Evolutionary conservation across 2,329 filamentous ascomycete genomes (phyloP).

Genomic region (Fusarium agapanthi): DNA sequence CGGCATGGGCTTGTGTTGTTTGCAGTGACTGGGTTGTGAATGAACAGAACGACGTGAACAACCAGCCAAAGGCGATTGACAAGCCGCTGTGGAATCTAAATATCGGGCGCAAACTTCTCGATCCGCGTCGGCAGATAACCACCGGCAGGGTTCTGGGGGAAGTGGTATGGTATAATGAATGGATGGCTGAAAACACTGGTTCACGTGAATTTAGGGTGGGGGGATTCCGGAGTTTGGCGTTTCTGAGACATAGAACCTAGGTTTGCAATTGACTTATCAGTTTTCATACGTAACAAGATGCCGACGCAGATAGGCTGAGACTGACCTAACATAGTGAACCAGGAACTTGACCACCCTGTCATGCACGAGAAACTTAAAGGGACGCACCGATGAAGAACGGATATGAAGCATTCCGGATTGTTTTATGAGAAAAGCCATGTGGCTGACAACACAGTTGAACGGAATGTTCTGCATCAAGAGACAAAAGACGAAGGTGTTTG

Average conservation of each 20-base stretch:
- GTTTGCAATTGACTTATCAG: conserved; percentile 16
- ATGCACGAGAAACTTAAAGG: background rate
- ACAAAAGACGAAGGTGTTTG: conserved; percentile 14
- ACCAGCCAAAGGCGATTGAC: conserved; percentile 28
- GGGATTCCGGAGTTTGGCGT: conserved; percentile 15
- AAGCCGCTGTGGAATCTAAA: conserved; percentile 28
- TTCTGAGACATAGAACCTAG: conserved; percentile 16
- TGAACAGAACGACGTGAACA: conserved; percentile 28
- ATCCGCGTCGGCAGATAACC: background rate
- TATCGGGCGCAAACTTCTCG: background rate
- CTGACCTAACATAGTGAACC: conserved; percentile 1
- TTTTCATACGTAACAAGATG: background rate
- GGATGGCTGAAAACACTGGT: background rate
- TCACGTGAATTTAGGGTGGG: background rate
- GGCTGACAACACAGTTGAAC: conserved; percentile 5
- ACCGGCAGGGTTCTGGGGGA: background rate
- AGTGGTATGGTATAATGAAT: conserved; percentile 14
- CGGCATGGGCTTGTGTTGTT: conserved; percentile 47
- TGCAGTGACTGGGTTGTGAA: conserved; percentile 47
- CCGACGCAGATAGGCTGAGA: background rate
- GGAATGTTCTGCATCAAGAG: conserved; percentile 18
- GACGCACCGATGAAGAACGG: background rate
- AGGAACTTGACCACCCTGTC: background rate
- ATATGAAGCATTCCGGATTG: conserved; percentile 19
- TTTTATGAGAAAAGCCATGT: conserved; percentile 14